Percentiles rank a stretch among this genome's conserved stretches.
Evolutionary conservation across 2,329 filamentous ascomycete species (phyloP).

Genomic region (Ascosphaera apis): DNA sequence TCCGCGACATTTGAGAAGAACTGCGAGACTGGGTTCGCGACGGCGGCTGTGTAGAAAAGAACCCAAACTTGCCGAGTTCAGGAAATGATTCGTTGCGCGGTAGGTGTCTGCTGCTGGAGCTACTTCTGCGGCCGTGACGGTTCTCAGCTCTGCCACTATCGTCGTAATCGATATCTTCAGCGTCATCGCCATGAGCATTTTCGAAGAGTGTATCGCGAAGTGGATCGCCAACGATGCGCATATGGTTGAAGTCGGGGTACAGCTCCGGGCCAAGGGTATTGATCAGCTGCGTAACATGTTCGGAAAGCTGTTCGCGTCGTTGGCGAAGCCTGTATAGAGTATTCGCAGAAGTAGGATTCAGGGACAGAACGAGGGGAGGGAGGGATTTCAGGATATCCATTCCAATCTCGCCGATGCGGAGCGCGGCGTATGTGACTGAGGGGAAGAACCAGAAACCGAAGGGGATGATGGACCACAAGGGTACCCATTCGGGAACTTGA

Average conservation of each 20-base stretch:
- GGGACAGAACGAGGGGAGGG: slow-evolving; percentile 60
- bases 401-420: slow-evolving; percentile 89
- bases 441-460: slow-evolving; percentile 64
- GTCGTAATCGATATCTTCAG: slow-evolving; percentile 7
- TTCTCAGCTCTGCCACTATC: too few species aligned
- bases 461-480: slow-evolving; percentile 53
- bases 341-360: slow-evolving; percentile 66
- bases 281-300: slow-evolving; percentile 72
- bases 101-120: slow-evolving; percentile 32
- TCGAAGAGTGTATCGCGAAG: slow-evolving; percentile 15
- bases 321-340: slow-evolving; percentile 57
- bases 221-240: slow-evolving; percentile 39
- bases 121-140: too few species aligned
- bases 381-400: slow-evolving; percentile 98
- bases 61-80: slow-evolving; percentile 64
- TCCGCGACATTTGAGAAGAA: too few species aligned
- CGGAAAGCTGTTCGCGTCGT: slow-evolving; percentile 49
- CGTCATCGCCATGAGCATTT: slow-evolving; percentile 7
- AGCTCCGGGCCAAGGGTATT: slow-evolving; percentile 89
- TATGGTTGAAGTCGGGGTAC: slow-evolving; percentile 82
- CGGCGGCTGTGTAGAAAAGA: slow-evolving; percentile 76
- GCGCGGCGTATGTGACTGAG: slow-evolving; percentile 70
- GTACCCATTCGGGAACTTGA: slow-evolving; percentile 56
- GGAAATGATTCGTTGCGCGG: slow-evolving; percentile 86
- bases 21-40: slow-evolving; percentile 42